Evolutionary conservation across 2,329 filamentous ascomycete genomes (phyloP).

Genomic region (Didymella arachidicola): DNA sequence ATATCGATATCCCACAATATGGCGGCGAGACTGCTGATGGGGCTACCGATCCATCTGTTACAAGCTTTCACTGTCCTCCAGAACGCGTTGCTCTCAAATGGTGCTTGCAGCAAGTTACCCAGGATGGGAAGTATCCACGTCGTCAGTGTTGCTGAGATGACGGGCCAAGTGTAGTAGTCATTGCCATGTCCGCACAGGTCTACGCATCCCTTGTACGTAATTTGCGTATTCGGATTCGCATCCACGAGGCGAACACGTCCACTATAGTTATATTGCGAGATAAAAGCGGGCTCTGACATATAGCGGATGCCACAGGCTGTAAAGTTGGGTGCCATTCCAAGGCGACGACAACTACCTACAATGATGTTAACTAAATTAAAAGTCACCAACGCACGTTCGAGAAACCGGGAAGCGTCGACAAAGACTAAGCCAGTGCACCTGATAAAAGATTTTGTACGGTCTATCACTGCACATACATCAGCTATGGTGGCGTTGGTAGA

Average conservation of each 20-base stretch:
- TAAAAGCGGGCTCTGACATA: constrained; percentile 20
- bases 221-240: constrained; percentile 29
- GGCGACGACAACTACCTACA: no score
- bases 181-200: constrained; percentile 39
- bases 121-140: constrained; percentile 50
- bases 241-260: constrained; percentile 19
- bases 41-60: constrained; percentile 45
- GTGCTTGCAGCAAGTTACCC: constrained; percentile 48
- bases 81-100: constrained; percentile 49
- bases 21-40: constrained; percentile 43
- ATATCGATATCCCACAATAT: constrained; percentile 50
- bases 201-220: constrained; percentile 41
- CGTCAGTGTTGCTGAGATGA: constrained; percentile 41
- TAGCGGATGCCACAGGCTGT: constrained; percentile 29
- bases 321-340: constrained; percentile 25
- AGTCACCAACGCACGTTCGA: no score
- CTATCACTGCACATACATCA: no score
- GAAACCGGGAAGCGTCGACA: no score
- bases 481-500: background rate
- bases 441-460: no score
- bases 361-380: no score
- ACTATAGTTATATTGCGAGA: constrained; percentile 28
- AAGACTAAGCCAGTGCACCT: no score
- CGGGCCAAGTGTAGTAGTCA: constrained; percentile 43
- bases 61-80: constrained; percentile 46